Evolutionary conservation across 2,329 filamentous ascomycete genomes (phyloP), one percentile per base, ranked within the genome.

Genomic region (Davidsoniella neocaledoniae): DNA sequence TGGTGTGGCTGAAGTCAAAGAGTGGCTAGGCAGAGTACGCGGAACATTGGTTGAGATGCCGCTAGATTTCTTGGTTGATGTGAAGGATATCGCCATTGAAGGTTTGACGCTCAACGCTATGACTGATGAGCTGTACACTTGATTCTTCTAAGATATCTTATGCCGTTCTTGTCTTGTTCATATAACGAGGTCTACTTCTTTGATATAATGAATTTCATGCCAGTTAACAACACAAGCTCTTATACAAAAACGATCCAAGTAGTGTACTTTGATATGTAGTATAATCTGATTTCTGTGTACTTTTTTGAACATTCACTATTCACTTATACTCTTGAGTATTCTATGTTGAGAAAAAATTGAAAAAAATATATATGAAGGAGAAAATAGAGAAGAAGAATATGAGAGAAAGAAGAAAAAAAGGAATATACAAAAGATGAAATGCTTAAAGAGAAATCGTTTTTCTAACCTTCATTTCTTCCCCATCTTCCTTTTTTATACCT

Each of bases 11-110:
- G 79, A 84, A 61, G 70, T 87, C 53, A 87, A 86, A 66, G 76
- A 81, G 46, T 73, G 78, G 65, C 66, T 88, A 49, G 70, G 71
- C 50, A 71, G 75, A 49, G 69, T 88, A 38, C 73, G 77, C 53
- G 83, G 83, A 2, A 83, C 74, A 7, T 64, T 87, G 43, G 82
- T 95, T 6, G 85, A 94, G 69, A 95, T 95, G 88, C 86, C 87
- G 25, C 68, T 95, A 57, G 70, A 86, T 56, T 95, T 95, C 68
- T 68, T 94, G 62, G 81, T 82, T 58, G 83, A 87, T 33, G 74
- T 77, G 7, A 76, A 86, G 58, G 87, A 95, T 62, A 80, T 95
- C 62, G 90, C 88, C 3, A 81, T 87, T 70, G 77, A 86, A 57
- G 86, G 87, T 0, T 58, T 94, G 58, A 72, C 74, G 19, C 65